Base-by-base conservation (phyloP, 306 rosid species). In the Hippophae tibetana region DNA sequence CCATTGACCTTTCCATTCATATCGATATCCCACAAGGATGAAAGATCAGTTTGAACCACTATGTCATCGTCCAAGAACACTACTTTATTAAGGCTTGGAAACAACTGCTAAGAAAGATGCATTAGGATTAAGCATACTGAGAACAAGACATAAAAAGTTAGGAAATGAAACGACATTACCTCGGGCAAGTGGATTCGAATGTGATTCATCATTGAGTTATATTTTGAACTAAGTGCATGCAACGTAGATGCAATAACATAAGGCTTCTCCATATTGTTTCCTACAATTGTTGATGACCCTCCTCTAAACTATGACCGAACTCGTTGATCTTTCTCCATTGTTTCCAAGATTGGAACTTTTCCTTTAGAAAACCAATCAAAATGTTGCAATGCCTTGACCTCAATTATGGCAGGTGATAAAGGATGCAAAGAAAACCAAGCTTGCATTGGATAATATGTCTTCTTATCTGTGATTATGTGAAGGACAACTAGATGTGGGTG, bases 321-420 rank as follows among this genome's bases (percentile, higher is more conserved):
- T 55, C 70, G 76, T 56, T 92, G 96, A 53, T 92, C 98, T 69
- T 87, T 87, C 74, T 92, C 98, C 96, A 92, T 92, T 56, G 96
- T 95, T 78, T 92, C 98, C 73, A 92, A 65, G 61, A 92, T 96
- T 8, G 98, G 98, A 38, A 92, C 98, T 76, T 85, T 85, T 45
- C 99, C 99, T 68, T 93, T 93, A 7, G 89, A 43, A 56, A 88
- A 77, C 99, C 99, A 93, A 67, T 88, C 99, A 40, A 93, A 93
- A 76, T 93, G 99, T 80, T 93, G 96, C 87, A 93, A 74, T 14
- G 99, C 86, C 81, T 93, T 93, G 66, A 93, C 99, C 83, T 93
- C 99, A 68, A 93, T 80, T 60, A 93, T 79, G 5, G 99, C 97
- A 52, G 99, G 99, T 7, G 78, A 68, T 38, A 93, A 64, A 42